Evolutionary conservation across 306 rosid species (phyloP), one percentile per base, ranked within the genome.

Genomic region (Gillenia trifoliata): DNA sequence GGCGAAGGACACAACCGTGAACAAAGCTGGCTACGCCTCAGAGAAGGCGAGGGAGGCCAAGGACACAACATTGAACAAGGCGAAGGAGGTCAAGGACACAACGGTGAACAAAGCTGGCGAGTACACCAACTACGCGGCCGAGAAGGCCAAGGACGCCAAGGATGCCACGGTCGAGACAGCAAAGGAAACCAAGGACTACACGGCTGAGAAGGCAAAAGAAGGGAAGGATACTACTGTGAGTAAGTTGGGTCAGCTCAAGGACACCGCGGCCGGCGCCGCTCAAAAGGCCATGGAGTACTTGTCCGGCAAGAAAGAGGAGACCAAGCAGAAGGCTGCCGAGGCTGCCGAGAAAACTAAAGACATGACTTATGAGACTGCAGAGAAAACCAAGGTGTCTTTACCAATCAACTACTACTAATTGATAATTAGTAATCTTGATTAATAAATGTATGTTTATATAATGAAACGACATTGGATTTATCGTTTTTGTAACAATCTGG

Each of bases 241-340:
- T 63, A 92, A 83, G 80, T 87, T 92, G 20, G 93, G 89, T 6
- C 90, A 82, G 78, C 45, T 92, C 8, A 91, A 87, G 67, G 89
- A 89, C 25, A 74, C 90, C 0, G 88, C 96, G n/a, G 80, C 88
- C 0, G 90, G 75, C 25, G 90, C 93, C 0, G 90, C 91, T 0
- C 78, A 76, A 61, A 78, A 80, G 29, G 91, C 96, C 2, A 77
- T 88, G 83, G 93, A 70, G 49, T 85, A 75, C 85, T 85, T 91
- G 70, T 29, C 91, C 0, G 91, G 83, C 0, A 88, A 85, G 88
- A 86, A 79, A 73, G 97, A 91, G 16, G 97, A 88, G 41, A 67
- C 84, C 1, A 83, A 81, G 57, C 57, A 85, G 52, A 79, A 73
- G 67, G 29, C 86, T 16, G 68, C 75, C 0, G 98, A 91, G 26